A percentile compares a stretch with the other conserved stretches of the same genome.
phyloP scores from a whole-genome alignment of 768 basidiomycete genomes.

The Filobasidium wieringae region DNA sequence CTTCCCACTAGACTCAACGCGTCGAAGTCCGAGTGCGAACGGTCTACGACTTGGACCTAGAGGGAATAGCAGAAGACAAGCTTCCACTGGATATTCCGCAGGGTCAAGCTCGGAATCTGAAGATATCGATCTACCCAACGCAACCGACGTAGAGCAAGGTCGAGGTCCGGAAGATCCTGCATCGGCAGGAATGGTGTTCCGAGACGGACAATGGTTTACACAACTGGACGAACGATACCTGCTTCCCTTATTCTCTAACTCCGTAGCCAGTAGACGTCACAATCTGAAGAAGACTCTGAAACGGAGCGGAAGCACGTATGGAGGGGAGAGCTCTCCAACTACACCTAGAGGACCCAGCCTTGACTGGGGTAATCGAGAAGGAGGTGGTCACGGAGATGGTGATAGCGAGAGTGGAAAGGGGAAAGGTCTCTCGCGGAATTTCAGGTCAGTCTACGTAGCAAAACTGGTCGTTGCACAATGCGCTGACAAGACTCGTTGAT shows the following conservation, averaged over 20 bases:
- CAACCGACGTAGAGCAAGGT: conserved; percentile 14
- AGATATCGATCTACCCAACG: conserved; percentile 29
- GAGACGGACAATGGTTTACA: conserved; percentile 90
- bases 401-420: conserved; percentile 38
- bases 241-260: conserved; percentile 59
- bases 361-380: conserved; percentile 22
- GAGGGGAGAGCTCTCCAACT: conserved; percentile 20
- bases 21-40: background rate
- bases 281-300: conserved; percentile 22
- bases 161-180: conserved; percentile 9
- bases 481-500: background rate
- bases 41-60: background rate
- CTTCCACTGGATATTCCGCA: background rate
- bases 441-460: conserved; percentile 26
- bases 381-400: conserved; percentile 21
- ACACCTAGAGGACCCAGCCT: conserved; percentile 24
- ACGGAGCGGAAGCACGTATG: conserved; percentile 21
- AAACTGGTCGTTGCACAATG: background rate
- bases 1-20: background rate
- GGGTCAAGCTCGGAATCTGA: conserved; percentile 20
- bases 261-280: conserved; percentile 33
- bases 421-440: conserved; percentile 28
- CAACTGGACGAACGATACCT: conserved; percentile 87
- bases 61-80: background rate
- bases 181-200: conserved; percentile 37